phyloP scores from a whole-genome alignment of 2,329 filamentous ascomycete genomes.

The Clarireedia homoeocarpa region DNA sequence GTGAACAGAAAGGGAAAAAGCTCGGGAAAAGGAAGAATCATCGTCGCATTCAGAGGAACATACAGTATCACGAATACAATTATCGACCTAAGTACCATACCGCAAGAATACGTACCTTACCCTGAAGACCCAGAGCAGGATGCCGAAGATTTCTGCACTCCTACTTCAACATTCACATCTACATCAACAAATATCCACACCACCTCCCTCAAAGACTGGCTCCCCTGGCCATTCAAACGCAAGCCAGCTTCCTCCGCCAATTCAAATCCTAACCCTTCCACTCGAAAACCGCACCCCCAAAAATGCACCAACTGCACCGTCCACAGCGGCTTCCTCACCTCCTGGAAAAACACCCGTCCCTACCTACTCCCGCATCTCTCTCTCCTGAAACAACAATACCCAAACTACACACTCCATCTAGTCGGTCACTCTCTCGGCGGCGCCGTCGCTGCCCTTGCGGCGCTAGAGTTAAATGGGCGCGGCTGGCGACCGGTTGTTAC shows the following conservation, averaged over 20 bases:
- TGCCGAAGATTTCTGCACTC: constrained; percentile 11
- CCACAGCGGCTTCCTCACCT: constrained; percentile 79
- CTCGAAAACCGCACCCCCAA: not conserved
- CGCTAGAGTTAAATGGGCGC: constrained; percentile 66
- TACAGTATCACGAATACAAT: constrained; percentile 92
- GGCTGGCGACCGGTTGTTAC: constrained; percentile 73
- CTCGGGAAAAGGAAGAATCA: constrained; percentile 43
- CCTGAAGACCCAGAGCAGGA: constrained; percentile 38
- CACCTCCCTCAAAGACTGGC: not conserved
- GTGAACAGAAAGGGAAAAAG: not conserved
- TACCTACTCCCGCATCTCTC: constrained; percentile 61
- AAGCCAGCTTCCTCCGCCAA: not conserved
- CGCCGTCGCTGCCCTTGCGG: constrained; percentile 81
- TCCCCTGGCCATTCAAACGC: not conserved
- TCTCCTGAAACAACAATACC: constrained; percentile 50
- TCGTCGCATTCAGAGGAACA: constrained; percentile 88
- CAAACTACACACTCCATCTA: constrained; percentile 65
- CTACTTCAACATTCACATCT: not conserved
- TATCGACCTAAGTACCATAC: constrained; percentile 79
- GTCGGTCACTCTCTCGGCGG: constrained; percentile 87
- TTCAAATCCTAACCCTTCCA: not conserved
- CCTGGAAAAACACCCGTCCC: constrained; percentile 70
- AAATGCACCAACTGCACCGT: constrained; percentile 84
- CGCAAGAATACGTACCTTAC: constrained; percentile 87
- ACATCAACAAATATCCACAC: not conserved